Conservation (phyloP, 1,284 basidiomycete species). For the Agroathelia rolfsii region DNA sequence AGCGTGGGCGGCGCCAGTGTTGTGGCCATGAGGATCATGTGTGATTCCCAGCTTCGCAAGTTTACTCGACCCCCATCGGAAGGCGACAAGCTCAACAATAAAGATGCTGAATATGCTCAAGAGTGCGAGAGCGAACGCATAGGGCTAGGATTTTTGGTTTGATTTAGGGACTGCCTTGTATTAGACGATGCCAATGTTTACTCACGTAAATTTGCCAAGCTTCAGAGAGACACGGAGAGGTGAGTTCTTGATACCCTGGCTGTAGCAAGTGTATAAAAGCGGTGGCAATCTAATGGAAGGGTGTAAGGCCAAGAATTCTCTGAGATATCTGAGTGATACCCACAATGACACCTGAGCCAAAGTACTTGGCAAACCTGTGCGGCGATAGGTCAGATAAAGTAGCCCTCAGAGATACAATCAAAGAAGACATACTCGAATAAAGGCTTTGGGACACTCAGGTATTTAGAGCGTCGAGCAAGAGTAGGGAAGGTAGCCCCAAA, state of each 20-base stretch:
- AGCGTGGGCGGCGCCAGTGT: constrained; percentile 1
- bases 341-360: constrained; percentile 2
- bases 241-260: constrained; percentile 66
- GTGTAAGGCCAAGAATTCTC: constrained; percentile 4
- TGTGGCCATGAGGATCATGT: constrained; percentile 13
- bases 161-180: too few species aligned
- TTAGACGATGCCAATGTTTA: too few species aligned
- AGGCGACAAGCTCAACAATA: constrained; percentile 15
- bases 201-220: constrained; percentile 71
- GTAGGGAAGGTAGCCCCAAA: constrained; percentile 79
- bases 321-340: constrained; percentile 8
- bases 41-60: constrained; percentile 12
- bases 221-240: constrained; percentile 60
- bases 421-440: constrained; percentile 62
- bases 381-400: neutral
- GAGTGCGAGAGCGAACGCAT: constrained; percentile 73
- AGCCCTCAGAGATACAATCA: neutral
- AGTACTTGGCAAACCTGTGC: constrained; percentile 2
- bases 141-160: too few species aligned
- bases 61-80: constrained; percentile 15
- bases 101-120: constrained; percentile 28
- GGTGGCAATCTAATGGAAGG: constrained; percentile 65
- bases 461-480: constrained; percentile 49
- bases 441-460: constrained; percentile 50
- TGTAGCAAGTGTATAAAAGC: constrained; percentile 82